Base-by-base conservation (phyloP, 352 stramenopile species). In the Pythium periplocum region DNA sequence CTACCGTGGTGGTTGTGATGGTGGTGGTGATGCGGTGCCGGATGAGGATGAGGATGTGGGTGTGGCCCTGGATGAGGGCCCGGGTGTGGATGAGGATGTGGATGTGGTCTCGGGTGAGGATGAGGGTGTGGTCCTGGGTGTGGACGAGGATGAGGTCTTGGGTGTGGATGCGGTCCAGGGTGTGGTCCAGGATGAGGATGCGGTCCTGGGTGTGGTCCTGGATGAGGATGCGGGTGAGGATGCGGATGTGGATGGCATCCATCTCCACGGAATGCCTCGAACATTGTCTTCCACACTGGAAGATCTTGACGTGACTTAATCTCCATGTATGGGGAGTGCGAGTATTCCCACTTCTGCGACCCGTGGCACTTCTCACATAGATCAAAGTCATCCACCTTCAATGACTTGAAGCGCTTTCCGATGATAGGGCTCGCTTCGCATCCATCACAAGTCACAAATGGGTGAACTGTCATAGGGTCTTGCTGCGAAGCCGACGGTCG, bases 391-490 rank as follows among this genome's bases (percentile, higher is more conserved):
- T 66, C 45, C 5, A 71, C 64, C 33, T 87, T 68, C n/a, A 83
- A 51, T 17, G 77, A 86, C 71, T 95, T 95, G 79, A 87, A 96
- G 44, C 81, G 84, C 4, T 76, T 62, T 11, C 83, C 83, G 34
- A 79, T 45, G 2, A 93, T 57, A 4, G 79, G 78, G 2, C 33
- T 51, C 68, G 77, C 75, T 26, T 82, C 55, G 53, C 83, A 77
- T 5, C 66, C 61, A 41, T 77, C 68, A 47, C 68, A 78, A 4
- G n/a, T 45, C 3, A 71, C 59, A 45, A 43, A 41, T 35, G 50
- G 7, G 59, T 71, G 63, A 12, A 56, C 51, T 6, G 50, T 57
- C 11, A 68, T 42, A 4, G 52, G 46, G 36, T 60, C 46, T 4
- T 49, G 10, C 38, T 56, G 26, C 26, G 46, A 41, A 12, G 43